Conservation (phyloP, 805 yeast species). For the Metschnikowia orientalis region DNA sequence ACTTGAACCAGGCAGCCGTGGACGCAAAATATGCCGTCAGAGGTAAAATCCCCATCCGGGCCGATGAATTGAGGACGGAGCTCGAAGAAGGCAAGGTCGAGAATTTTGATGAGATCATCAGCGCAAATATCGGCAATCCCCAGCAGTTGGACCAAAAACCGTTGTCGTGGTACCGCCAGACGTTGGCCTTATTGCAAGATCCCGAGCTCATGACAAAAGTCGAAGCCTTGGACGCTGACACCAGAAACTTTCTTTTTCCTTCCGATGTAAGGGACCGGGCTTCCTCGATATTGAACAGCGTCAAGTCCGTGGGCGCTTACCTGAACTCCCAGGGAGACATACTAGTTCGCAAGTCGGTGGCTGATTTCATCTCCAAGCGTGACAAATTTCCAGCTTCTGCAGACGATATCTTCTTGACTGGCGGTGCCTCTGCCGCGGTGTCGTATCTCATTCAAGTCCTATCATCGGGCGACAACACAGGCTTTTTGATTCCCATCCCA, state of each 20-base stretch:
- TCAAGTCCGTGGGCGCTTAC: slow-evolving; percentile 91
- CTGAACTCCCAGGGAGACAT: slow-evolving; percentile 88
- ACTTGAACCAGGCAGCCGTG: slow-evolving; percentile 69
- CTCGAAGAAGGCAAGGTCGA: slow-evolving; percentile 50
- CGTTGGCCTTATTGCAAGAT: slow-evolving; percentile 77
- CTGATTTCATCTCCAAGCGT: slow-evolving; percentile 70
- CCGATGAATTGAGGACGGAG: slow-evolving; percentile 71
- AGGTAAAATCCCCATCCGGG: slow-evolving; percentile 89
- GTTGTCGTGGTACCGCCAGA: slow-evolving; percentile 91
- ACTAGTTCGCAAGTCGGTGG: slow-evolving; percentile 69
- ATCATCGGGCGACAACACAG: slow-evolving; percentile 62
- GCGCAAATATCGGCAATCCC: slow-evolving; percentile 96
- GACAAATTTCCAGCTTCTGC: slow-evolving; percentile 68
- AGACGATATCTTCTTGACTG: slow-evolving; percentile 74
- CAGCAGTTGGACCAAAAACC: slow-evolving; percentile 96
- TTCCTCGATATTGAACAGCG: slow-evolving; percentile 47
- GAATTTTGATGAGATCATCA: slow-evolving; percentile 75
- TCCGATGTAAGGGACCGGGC: slow-evolving; percentile 76
- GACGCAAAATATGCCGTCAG: slow-evolving; percentile 95
- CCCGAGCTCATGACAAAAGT: slow-evolving; percentile 54
- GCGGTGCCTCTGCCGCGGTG: slow-evolving; percentile 97
- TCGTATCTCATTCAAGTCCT: slow-evolving; percentile 67
- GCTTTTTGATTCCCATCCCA: slow-evolving; percentile 91
- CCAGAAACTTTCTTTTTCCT: slow-evolving; percentile 40
- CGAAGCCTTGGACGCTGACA: slow-evolving; percentile 21